phyloP scores from a whole-genome alignment of 768 basidiomycete species.

The Plicaturopsis crispa region DNA sequence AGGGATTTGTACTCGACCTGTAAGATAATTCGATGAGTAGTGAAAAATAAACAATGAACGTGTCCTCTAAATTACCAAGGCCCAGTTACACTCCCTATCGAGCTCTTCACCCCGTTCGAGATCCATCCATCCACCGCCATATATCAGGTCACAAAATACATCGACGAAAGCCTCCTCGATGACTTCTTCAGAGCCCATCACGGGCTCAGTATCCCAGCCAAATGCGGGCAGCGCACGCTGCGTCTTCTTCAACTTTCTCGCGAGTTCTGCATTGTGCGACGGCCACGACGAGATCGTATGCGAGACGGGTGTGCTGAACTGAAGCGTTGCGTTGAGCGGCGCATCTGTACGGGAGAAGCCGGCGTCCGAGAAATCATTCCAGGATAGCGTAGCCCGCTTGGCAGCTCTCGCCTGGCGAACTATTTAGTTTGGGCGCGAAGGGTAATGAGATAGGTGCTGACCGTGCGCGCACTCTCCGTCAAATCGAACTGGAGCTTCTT shows the following conservation, averaged over 20 bases:
- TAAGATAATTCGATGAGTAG: neutral
- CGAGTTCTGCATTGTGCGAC: conserved; percentile 61
- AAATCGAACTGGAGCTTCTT: conserved; percentile 90
- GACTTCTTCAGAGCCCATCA: conserved; percentile 68
- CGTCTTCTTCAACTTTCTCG: conserved; percentile 75
- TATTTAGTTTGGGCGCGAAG: neutral
- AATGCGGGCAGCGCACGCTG: conserved; percentile 79
- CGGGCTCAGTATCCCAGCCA: conserved; percentile 88
- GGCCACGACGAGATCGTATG: conserved; percentile 70
- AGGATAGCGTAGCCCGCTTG: conserved; percentile 80
- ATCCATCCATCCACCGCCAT: conserved; percentile 84
- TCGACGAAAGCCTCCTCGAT: conserved; percentile 90
- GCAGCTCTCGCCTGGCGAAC: conserved; percentile 45
- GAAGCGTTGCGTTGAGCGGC: conserved; percentile 72
- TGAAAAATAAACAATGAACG: conserved; percentile 3
- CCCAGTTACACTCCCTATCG: conserved; percentile 90
- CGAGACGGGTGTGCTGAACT: conserved; percentile 56
- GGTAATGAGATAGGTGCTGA: conserved; percentile 16
- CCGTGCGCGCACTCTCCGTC: conserved; percentile 77
- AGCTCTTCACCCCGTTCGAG: conserved; percentile 62
- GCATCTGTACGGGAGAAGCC: conserved; percentile 80
- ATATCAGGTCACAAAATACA: conserved; percentile 76
- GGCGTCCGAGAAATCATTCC: conserved; percentile 81
- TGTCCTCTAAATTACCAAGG: conserved; percentile 72
- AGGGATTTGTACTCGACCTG: conserved; percentile 87